Base-by-base conservation (phyloP, 2,329 filamentous ascomycete species). In the Hawksworthiomyces lignivorus region DNA sequence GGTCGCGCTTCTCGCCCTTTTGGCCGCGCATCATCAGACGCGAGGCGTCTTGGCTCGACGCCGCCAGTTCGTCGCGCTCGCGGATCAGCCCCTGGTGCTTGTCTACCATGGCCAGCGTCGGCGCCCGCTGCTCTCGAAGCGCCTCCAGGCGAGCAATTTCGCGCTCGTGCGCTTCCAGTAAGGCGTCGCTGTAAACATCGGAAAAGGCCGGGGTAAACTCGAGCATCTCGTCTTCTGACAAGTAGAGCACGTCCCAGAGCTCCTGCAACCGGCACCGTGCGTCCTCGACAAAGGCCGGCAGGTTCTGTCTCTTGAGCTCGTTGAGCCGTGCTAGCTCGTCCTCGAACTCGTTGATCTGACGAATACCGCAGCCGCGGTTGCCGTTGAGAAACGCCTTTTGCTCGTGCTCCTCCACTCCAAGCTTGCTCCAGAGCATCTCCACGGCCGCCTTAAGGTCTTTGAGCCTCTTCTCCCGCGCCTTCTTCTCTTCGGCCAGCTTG, bases 161-260 rank as follows among this genome's bases (percentile, higher is more conserved):
- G 17, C 83, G 81, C 67, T 98, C 92, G 56, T 98, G 94, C 0
- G 92, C 89, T 50, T 94, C 89, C 0, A 98, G 76, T 9, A 98
- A 74, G 5, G 92, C 92, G 60, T 98, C 92, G 54, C 88, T 96
- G 64, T 94, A 96, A 17, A 96, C 90, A 58, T 97, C 92, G 10
- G 88, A 94, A 60, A 97, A 97, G 31, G 89, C 92, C 1, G 94
- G 92, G 0, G 89, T 92, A 54, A 98, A 98, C 52, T 96, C 89
- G 43, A 97, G 77, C 89, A 97, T 97, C 65, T 98, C 92, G 56
- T 98, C 92, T 59, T 98, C 92, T 0, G 87, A 95, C 57, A 94
- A 89, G 67, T 92, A 97, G 2, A 98, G 68, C 1, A 79, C 73
- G 58, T 98, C 92, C 92, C 94, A 98, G 1, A 98, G 77, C 56